Base-by-base conservation (phyloP, 352 stramenopile genomes). In the Pythium grandisporangium region DNA sequence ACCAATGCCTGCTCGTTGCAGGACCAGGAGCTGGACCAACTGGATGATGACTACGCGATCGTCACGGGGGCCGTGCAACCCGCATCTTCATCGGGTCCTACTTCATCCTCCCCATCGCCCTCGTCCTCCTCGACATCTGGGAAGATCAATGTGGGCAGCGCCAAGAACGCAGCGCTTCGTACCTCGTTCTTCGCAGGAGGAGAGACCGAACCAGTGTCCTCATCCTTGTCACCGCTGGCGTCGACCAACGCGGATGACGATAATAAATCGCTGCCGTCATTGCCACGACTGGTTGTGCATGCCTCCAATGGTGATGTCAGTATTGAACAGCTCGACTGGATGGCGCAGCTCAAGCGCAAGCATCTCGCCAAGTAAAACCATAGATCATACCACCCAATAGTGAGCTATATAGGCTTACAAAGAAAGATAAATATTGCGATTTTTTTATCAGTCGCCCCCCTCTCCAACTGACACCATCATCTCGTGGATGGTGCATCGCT, bases 151-250 rank as follows among this genome's bases (percentile, higher is more conserved):
- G 38, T 83, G n/a, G 49, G 60, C 10, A 72, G 58, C 36, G 75
- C 75, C 34, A 91, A 86, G 57, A 56, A 63, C 16, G 61, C 71
- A 2, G 78, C 78, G 0, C 65, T 88, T 63, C 63, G 62, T 6
- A 91, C 78, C n/a, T 91, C 78, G 2, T 91, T 91, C 52, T 91
- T 91, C 42, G 69, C 74, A 34, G 47, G n/a, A n/a, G n/a, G 58
- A 2, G 56, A 68, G 13, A 61, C 45, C 12, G 45, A 47, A 4
- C 13, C 32, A 2, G 30, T 22, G 29, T n/a, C n/a, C n/a, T n/a
- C n/a, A n/a, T n/a, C n/a, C n/a, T n/a, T n/a, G n/a, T n/a, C n/a
- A n/a, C n/a, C n/a, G n/a, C n/a, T n/a, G n/a, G n/a, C n/a, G n/a
- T n/a, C n/a, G n/a, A n/a, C n/a, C n/a, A n/a, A 43, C 3, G 33